Evolutionary conservation across 495 filamentous ascomycete species (phyloP).

Genomic region (Penicillium steckii): DNA sequence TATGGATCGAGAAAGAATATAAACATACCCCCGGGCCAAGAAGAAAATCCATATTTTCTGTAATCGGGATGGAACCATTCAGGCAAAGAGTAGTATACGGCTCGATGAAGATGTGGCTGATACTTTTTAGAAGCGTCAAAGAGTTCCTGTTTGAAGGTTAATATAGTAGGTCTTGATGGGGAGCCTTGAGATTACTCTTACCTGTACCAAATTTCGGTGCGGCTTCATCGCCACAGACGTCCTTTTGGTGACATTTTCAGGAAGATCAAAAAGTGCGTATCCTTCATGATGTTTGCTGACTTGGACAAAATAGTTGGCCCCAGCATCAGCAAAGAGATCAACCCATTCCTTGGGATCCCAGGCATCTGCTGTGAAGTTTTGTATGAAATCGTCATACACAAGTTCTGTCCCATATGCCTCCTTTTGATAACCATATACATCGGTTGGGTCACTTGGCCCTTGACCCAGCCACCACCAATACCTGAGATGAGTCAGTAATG

Average conservation of each 20-base stretch:
- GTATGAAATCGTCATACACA: conserved; percentile 56
- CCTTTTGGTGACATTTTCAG: conserved; percentile 37
- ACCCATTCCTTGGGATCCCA: conserved; percentile 56
- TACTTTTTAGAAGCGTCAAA: conserved; percentile 49
- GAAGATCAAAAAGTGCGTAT: conserved; percentile 52
- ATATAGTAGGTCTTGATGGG: background rate
- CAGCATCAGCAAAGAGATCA: conserved; percentile 53
- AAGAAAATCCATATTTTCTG: conserved; percentile 41
- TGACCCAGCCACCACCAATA: conserved; percentile 42
- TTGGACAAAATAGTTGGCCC: conserved; percentile 56
- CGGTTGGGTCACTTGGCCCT: conserved; percentile 23
- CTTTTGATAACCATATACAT: conserved; percentile 49
- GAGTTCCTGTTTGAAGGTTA: conserved; percentile 42
- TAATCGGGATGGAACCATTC: conserved; percentile 59
- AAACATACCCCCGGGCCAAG: conserved; percentile 31
- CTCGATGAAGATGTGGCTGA: conserved; percentile 49
- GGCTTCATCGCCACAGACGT: conserved; percentile 45
- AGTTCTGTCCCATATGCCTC: conserved; percentile 47
- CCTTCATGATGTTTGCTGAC: conserved; percentile 55
- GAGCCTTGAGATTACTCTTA: background rate
- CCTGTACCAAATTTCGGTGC: conserved; percentile 35
- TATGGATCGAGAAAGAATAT: background rate
- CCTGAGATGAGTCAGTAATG: conserved; percentile 10
- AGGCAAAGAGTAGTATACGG: conserved; percentile 53
- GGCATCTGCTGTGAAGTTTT: conserved; percentile 47